Evolutionary conservation across 345 rosid species (phyloP).

Genomic region (Eucalyptus urophylla): DNA sequence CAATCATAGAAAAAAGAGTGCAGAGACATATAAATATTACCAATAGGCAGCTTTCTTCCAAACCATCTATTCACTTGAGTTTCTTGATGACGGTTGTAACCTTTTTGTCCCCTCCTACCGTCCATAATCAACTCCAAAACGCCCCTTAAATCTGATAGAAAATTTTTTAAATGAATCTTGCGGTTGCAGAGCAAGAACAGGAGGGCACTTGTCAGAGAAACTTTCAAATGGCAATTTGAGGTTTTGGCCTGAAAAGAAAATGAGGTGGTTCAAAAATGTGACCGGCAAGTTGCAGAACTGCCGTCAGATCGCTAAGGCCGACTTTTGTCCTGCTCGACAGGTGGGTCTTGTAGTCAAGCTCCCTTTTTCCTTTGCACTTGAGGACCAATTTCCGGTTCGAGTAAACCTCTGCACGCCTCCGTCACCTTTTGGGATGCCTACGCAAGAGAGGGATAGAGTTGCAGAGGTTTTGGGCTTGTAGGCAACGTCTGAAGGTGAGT

Average conservation of each 20-base stretch:
- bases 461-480: background rate
- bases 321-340: accelerated
- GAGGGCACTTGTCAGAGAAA: background rate
- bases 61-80: background rate
- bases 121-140: background rate
- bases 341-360: background rate
- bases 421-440: background rate
- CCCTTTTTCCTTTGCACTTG: background rate
- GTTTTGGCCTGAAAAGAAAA: background rate
- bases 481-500: background rate
- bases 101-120: background rate
- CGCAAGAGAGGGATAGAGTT: background rate
- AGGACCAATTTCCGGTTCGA: background rate
- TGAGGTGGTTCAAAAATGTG: background rate
- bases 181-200: background rate
- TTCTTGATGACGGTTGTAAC: background rate
- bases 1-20: background rate
- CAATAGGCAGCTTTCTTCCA: background rate
- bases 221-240: background rate
- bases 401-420: background rate
- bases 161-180: background rate
- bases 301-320: background rate
- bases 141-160: background rate
- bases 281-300: background rate
- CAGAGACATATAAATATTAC: background rate